A percentile compares a stretch with the other conserved stretches of the same genome.
These are phyloP conservation scores for Pichia sp. DNA, from an alignment of 1,139 yeast species.

Conservation along the genomic window DNA sequence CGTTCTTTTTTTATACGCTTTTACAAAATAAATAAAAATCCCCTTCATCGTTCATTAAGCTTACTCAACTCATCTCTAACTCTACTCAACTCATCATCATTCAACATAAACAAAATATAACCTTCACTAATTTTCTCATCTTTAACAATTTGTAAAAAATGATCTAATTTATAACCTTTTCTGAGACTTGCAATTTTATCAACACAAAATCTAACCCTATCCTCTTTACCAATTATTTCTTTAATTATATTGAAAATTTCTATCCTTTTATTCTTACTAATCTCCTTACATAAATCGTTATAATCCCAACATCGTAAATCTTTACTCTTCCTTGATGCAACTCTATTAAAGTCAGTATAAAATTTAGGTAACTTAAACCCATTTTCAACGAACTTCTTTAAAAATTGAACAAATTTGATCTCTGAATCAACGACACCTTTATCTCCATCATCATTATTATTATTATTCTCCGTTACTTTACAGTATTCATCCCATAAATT, in stretches of 20 bases:
- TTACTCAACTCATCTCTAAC: not conserved
- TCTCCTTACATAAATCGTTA: conserved; percentile 1
- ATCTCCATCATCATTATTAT: not conserved
- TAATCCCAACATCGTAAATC: not conserved
- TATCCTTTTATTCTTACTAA: not conserved
- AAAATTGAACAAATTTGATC: conserved; percentile 4
- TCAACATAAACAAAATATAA: not conserved
- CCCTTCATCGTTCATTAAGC: not conserved
- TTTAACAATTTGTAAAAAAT: not conserved
- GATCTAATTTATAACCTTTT: not conserved
- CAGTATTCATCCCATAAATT: conserved; percentile 12
- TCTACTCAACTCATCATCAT: not conserved
- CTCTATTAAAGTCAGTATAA: conserved; percentile 20
- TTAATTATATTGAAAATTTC: not conserved
- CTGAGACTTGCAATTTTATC: not conserved
- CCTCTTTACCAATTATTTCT: not conserved
- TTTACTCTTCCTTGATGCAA: conserved; percentile 1
- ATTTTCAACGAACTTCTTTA: not conserved
- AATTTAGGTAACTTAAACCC: conserved; percentile 8
- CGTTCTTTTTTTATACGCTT: conserved; percentile 9
- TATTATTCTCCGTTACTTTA: not conserved
- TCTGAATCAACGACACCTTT: conserved; percentile 1
- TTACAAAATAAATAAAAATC: conserved; percentile 1
- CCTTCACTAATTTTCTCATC: not conserved
- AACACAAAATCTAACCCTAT: not conserved